phyloP scores from a whole-genome alignment of 2,329 filamentous ascomycete genomes.

The Paecilomyces niveus region DNA sequence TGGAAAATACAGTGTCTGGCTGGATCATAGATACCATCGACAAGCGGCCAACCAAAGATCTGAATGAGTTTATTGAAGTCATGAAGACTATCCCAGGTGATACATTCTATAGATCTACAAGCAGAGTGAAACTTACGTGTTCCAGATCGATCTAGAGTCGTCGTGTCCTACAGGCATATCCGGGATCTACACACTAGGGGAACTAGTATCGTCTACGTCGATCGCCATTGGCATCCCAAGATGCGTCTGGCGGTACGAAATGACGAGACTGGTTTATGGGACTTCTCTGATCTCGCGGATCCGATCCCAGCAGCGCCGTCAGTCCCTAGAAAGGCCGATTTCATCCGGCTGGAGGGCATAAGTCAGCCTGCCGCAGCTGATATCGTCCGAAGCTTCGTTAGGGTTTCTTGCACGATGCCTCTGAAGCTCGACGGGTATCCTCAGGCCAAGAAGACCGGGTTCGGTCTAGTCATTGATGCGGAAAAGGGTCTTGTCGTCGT shows the following conservation, averaged over 20 bases:
- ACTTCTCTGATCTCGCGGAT: slow-evolving; percentile 80
- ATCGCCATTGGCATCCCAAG: slow-evolving; percentile 91
- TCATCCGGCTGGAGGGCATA: slow-evolving; percentile 85
- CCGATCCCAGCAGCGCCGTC: slow-evolving; percentile 68
- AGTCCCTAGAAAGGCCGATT: slow-evolving; percentile 71
- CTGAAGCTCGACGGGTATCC: slow-evolving; percentile 98
- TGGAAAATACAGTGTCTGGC: slow-evolving; percentile 82
- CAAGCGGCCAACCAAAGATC: slow-evolving; percentile 80
- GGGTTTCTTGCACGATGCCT: slow-evolving; percentile 87
- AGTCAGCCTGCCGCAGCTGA: slow-evolving; percentile 86
- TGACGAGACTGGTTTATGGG: slow-evolving; percentile 85
- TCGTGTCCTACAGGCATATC: slow-evolving; percentile 93
- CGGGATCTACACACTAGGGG: slow-evolving; percentile 90
- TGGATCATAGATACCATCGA: slow-evolving; percentile 93
- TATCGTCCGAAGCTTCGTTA: slow-evolving; percentile 88
- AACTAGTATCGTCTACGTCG: slow-evolving; percentile 85
- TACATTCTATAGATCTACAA: not conserved
- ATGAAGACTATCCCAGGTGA: slow-evolving; percentile 78
- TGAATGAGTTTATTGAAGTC: slow-evolving; percentile 83
- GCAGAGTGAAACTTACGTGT: slow-evolving; percentile 1
- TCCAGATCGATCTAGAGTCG: slow-evolving; percentile 65
- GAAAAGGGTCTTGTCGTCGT: slow-evolving; percentile 93
- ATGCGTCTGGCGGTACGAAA: slow-evolving; percentile 92
- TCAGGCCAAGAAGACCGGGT: slow-evolving; percentile 86
- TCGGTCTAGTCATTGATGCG: slow-evolving; percentile 94